These are phyloP conservation scores for Solanum dulcamara DNA, from an alignment of 257 asterid genomes.

Conservation along the genomic window DNA sequence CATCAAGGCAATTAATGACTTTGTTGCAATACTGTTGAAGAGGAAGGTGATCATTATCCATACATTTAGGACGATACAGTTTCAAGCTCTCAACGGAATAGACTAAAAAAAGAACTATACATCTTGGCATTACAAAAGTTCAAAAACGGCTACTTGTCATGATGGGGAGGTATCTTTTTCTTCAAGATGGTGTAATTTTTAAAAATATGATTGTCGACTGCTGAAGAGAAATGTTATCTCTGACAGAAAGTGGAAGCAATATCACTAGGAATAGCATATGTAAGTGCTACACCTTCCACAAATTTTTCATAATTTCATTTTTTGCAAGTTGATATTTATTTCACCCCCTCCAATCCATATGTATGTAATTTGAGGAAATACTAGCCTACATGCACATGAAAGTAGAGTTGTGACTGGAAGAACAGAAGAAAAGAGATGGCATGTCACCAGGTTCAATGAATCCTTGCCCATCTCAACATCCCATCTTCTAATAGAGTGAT, in stretches of 20 bases:
- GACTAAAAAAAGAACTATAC: background rate
- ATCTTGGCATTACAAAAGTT: background rate
- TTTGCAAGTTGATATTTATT: background rate
- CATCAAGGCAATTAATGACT: conserved; percentile 70
- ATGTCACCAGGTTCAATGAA: conserved; percentile 45
- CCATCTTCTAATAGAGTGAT: conserved; percentile 91
- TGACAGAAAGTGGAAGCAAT: background rate
- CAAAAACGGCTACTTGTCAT: background rate
- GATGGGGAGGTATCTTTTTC: background rate
- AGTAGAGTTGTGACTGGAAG: background rate
- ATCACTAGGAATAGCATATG: background rate
- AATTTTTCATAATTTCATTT: background rate
- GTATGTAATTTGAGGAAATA: background rate
- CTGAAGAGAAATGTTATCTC: background rate
- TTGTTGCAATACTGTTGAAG: conserved; percentile 54
- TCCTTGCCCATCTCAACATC: conserved; percentile 85
- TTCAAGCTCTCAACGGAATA: background rate
- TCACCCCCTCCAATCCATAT: background rate
- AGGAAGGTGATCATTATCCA: background rate
- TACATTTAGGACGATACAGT: background rate
- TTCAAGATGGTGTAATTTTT: background rate
- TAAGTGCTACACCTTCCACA: background rate
- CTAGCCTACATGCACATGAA: background rate
- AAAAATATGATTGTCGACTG: background rate
- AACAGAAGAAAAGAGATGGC: background rate